Evolutionary conservation across 768 basidiomycete species (phyloP).

Genomic region (Pholiota conissans): DNA sequence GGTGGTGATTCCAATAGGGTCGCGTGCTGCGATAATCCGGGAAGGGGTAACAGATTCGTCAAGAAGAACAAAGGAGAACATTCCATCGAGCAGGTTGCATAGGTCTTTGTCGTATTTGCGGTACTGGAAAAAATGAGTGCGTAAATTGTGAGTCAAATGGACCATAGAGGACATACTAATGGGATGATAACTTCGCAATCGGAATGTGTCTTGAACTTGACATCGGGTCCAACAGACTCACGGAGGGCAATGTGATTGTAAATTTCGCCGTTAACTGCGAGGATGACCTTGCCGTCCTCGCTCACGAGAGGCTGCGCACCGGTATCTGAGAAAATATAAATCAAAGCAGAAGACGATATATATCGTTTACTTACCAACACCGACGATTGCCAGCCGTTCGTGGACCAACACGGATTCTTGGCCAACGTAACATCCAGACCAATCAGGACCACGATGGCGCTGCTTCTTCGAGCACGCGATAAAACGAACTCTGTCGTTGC

Average conservation of each 20-base stretch:
- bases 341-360: neutral
- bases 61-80: constrained; percentile 97
- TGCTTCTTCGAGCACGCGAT: constrained; percentile 88
- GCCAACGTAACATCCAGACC: constrained; percentile 94
- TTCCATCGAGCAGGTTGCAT: constrained; percentile 86
- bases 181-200: constrained; percentile 98
- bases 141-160: neutral
- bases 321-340: constrained; percentile 57
- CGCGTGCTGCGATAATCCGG: constrained; percentile 92
- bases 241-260: constrained; percentile 93
- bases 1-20: constrained; percentile 98
- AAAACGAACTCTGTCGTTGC: constrained; percentile 65
- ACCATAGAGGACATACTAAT: constrained; percentile 49
- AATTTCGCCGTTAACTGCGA: constrained; percentile 98
- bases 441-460: constrained; percentile 95
- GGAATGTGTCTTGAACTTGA: constrained; percentile 94
- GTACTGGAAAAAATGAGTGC: constrained; percentile 54
- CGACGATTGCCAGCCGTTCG: constrained; percentile 96
- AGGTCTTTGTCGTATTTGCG: constrained; percentile 75
- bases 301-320: constrained; percentile 94
- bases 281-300: constrained; percentile 78
- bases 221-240: constrained; percentile 56
- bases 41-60: constrained; percentile 91
- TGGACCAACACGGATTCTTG: constrained; percentile 84
- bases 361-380: constrained; percentile 70